A percentile compares a stretch with the other conserved stretches of the same genome.
phyloP scores from a whole-genome alignment of 495 filamentous ascomycete genomes.

The Podospora conica region DNA sequence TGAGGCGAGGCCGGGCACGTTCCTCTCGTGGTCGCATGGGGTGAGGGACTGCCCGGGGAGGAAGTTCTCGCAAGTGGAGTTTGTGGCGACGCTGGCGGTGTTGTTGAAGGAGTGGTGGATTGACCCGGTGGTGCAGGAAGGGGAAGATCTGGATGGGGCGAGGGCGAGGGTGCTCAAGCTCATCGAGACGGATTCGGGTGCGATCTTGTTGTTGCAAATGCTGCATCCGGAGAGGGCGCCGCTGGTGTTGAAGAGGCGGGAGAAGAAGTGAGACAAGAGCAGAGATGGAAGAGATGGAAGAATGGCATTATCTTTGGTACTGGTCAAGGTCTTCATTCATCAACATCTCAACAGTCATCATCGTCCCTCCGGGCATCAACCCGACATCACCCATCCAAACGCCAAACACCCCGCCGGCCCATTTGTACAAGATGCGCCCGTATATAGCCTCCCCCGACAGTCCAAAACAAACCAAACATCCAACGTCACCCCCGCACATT shows the following conservation, averaged over 20 bases:
- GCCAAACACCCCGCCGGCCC: not conserved
- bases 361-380: too few species aligned
- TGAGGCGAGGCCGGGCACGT: too few species aligned
- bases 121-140: too few species aligned
- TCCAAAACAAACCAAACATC: not conserved
- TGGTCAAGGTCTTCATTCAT: not conserved
- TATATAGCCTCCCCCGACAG: not conserved
- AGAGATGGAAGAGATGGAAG: not conserved
- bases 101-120: too few species aligned
- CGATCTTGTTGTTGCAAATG: not conserved
- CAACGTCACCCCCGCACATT: not conserved
- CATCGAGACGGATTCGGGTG: too few species aligned
- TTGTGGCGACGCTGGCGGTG: not conserved
- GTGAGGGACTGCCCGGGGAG: too few species aligned
- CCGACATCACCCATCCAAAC: not conserved
- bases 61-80: too few species aligned
- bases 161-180: too few species aligned
- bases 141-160: too few species aligned
- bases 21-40: too few species aligned
- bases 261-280: not conserved
- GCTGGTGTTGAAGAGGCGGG: not conserved
- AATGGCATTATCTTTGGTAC: not conserved
- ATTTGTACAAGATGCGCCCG: not conserved
- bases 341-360: not conserved
- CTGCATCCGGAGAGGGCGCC: not conserved